Evolutionary conservation across 495 filamentous ascomycete genomes (phyloP).

Genomic region (Tuber aestivum): DNA sequence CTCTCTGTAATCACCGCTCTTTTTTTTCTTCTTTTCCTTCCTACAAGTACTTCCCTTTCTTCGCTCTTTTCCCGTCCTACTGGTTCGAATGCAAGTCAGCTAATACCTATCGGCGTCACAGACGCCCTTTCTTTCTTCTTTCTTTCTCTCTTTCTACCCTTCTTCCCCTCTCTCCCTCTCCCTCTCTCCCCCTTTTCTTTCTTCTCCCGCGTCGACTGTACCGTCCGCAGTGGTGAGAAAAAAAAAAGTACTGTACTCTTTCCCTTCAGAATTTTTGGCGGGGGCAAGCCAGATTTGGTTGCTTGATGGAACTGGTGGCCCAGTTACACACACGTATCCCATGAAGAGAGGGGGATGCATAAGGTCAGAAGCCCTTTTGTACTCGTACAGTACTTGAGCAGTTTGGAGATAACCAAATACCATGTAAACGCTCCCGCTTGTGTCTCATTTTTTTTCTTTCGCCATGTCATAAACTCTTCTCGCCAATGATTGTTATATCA

Average conservation of each 20-base stretch:
- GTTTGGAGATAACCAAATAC: neutral
- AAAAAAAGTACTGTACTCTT: neutral
- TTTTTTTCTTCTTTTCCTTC: neutral
- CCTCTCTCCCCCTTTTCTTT: neutral
- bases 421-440: neutral
- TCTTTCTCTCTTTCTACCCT: no score
- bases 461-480: neutral
- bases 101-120: neutral
- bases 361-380: neutral
- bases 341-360: neutral
- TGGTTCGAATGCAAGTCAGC: neutral
- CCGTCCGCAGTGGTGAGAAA: neutral
- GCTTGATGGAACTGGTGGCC: slow-evolving; percentile 28
- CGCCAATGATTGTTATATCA: neutral
- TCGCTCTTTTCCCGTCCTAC: neutral
- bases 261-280: slow-evolving; percentile 14
- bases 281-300: slow-evolving; percentile 21
- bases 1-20: neutral
- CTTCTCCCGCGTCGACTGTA: neutral
- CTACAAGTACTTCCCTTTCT: neutral
- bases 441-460: neutral
- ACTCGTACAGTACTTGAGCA: no score
- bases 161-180: no score
- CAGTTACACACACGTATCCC: slow-evolving; percentile 31
- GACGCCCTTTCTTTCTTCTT: neutral